phyloP scores from a whole-genome alignment of 495 filamentous ascomycete species.

The Tuber umbilicatum region DNA sequence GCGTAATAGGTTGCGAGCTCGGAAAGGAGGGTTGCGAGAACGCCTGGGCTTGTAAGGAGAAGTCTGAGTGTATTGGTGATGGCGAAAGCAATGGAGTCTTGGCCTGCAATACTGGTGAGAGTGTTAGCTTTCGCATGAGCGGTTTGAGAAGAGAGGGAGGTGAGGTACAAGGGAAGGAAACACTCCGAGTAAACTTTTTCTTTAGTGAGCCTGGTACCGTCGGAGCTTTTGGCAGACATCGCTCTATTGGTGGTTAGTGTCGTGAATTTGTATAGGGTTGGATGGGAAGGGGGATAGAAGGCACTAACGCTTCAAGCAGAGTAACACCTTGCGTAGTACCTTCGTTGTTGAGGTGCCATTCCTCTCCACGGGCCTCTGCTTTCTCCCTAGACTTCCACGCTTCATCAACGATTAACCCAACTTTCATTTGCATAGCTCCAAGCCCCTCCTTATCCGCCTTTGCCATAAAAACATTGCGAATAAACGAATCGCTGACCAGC shows the following conservation, averaged over 20 bases:
- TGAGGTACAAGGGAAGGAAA: neutral
- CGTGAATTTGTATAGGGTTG: neutral
- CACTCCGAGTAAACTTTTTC: constrained; percentile 45
- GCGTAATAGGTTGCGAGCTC: constrained; percentile 48
- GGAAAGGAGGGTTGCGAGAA: constrained; percentile 45
- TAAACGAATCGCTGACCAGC: neutral
- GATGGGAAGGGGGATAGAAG: neutral
- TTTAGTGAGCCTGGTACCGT: neutral
- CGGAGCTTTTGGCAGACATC: neutral
- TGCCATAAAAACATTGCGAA: neutral
- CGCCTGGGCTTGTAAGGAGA: constrained; percentile 46
- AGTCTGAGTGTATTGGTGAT: constrained; percentile 55
- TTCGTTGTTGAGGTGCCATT: neutral
- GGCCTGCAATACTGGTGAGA: constrained; percentile 48
- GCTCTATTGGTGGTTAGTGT: neutral
- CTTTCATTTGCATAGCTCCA: neutral
- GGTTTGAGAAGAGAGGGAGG: neutral
- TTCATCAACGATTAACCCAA: neutral
- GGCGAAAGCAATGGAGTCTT: constrained; percentile 57
- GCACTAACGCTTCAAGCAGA: neutral
- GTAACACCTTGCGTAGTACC: neutral
- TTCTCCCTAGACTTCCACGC: neutral
- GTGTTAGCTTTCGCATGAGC: constrained; percentile 6
- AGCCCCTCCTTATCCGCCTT: neutral
- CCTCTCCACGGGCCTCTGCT: neutral